Base-by-base conservation (phyloP, 257 asterid genomes). In the Henckelia pumila region DNA sequence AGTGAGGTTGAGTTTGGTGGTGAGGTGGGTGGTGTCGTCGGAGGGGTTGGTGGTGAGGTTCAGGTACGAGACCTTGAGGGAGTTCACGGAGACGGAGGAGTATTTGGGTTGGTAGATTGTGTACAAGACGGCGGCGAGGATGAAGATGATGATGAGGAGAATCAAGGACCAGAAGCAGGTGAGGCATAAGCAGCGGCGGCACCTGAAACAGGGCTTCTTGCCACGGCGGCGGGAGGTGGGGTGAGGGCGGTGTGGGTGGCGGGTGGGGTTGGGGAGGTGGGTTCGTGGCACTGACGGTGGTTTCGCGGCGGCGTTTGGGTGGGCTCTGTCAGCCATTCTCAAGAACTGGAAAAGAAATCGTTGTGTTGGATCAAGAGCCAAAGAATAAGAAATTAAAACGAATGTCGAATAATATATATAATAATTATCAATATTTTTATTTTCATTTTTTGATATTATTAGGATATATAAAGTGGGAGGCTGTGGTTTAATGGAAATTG, bases 91-190 rank as follows among this genome's bases (percentile, higher is more conserved):
- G 86, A 88, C 85, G 1, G 64, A 6, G 0, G 98, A 95, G 55
- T 75, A 85, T 68, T 74, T 91, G 56, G 97, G 97, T 66, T 76
- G 88, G 89, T 88, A 88, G 53, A 91, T 87, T n/a, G 56, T 78
- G 86, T 86, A 88, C 73, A 91, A 68, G 8, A 83, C 86, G 32
- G 89, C 78, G 67, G 81, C 84, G 29, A 86, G 82, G 80, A 91
- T 78, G 67, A 86, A 73, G 64, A 87, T 22, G 5, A 57, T 56
- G 25, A 82, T 59, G 7, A 91, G 75, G 76, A 85, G 6, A 30
- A 91, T 85, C 20, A 76, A 21, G 2, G 78, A 68, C 89, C 89
- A 84, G 87, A 81, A 79, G 82, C 83, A 81, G 21, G 77, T 55
- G n/a, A 79, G 77, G 77, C 85, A 84, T 75, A 29, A 71, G 83